Percentiles rank a stretch among this genome's conserved stretches.
Evolutionary conservation across 208 protist species (phyloP).

Genomic region (Leishmania martiniquensis): DNA sequence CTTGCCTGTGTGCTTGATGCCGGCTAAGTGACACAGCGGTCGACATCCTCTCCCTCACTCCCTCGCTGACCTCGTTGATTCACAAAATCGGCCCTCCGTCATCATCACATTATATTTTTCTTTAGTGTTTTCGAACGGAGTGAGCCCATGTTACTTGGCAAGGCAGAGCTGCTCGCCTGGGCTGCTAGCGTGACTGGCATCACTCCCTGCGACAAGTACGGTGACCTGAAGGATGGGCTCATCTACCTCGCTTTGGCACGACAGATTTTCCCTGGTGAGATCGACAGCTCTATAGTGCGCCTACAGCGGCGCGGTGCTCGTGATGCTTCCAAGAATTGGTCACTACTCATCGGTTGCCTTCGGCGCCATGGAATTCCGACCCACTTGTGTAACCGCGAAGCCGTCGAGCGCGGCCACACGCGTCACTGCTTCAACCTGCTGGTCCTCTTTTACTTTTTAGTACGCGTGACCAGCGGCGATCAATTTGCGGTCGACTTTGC

Average conservation of each 20-base stretch:
- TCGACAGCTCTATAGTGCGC: constrained; percentile 29
- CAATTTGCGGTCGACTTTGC: constrained; percentile 67
- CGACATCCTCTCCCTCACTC: not conserved
- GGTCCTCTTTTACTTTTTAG: constrained; percentile 77
- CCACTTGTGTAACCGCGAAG: constrained; percentile 43
- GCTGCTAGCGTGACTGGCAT: constrained; percentile 40
- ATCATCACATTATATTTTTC: not conserved
- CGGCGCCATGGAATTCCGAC: constrained; percentile 43
- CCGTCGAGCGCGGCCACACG: constrained; percentile 47
- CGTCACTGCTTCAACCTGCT: constrained; percentile 72
- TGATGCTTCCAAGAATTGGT: constrained; percentile 54
- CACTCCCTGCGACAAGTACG: constrained; percentile 53
- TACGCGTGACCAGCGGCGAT: constrained; percentile 29
- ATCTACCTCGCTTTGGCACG: constrained; percentile 48
- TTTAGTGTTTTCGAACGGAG: not conserved
- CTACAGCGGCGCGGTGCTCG: constrained; percentile 40
- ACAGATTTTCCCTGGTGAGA: constrained; percentile 34
- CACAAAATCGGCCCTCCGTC: not conserved
- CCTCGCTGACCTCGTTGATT: not conserved
- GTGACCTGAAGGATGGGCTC: constrained; percentile 64
- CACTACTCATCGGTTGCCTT: constrained; percentile 40
- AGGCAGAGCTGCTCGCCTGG: constrained; percentile 62
- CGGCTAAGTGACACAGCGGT: not conserved
- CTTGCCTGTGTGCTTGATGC: not conserved
- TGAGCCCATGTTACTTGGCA: constrained; percentile 32